These are phyloP conservation scores for Cavenderia fasciculata DNA, from an alignment of 78 protist genomes.

Conservation along the genomic window DNA sequence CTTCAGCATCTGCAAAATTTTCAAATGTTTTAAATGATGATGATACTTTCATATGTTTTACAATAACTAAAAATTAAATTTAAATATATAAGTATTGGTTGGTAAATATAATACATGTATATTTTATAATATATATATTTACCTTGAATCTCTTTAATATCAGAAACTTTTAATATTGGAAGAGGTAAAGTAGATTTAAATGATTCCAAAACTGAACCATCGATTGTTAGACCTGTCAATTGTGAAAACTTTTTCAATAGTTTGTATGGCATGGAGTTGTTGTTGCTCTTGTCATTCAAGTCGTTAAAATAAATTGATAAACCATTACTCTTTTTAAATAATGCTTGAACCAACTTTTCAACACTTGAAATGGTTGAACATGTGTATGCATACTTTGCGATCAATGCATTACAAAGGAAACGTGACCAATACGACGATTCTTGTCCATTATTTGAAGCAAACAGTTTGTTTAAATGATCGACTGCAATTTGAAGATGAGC, in stretches of 20 bases:
- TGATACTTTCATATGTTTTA: constrained; percentile 26
- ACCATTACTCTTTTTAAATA: no score
- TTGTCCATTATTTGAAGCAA: neutral
- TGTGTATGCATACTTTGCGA: constrained; percentile 5
- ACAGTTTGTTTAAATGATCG: neutral
- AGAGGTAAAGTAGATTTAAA: no score
- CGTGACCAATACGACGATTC: constrained; percentile 9
- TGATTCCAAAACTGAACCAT: no score
- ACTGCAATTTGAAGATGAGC: constrained; percentile 15
- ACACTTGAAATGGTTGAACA: no score
- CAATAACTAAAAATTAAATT: no score
- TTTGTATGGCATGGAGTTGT: no score
- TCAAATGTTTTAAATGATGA: constrained; percentile 25
- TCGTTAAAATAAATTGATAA: no score
- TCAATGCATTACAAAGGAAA: neutral
- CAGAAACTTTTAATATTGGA: no score
- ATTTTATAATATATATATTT: no score
- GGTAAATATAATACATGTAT: neutral
- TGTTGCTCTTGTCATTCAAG: no score
- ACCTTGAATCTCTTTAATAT: constrained; percentile 11
- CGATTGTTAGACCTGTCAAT: constrained; percentile 6
- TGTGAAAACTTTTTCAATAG: constrained; percentile 10
- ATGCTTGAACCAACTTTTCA: no score
- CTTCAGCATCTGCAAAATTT: constrained; percentile 31
- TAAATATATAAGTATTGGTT: neutral